A percentile compares a stretch with the other conserved stretches of the same genome.
These are phyloP conservation scores for Heliocybe sulcata DNA, from an alignment of 1,284 basidiomycete genomes.

Conservation along the genomic window DNA sequence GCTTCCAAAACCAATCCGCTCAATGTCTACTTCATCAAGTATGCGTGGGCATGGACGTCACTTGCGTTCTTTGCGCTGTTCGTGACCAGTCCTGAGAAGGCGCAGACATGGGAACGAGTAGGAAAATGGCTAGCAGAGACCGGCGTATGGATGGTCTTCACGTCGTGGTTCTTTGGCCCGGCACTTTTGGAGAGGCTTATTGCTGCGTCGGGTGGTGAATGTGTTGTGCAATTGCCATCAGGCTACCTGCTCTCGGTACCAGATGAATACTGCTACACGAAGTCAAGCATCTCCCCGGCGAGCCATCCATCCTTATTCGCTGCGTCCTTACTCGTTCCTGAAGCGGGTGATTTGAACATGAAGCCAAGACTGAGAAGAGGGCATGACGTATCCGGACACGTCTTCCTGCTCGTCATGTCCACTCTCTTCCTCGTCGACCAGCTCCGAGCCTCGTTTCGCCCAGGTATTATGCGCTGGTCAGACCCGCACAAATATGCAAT, in stretches of 20 bases:
- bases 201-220: conserved; percentile 76
- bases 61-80: conserved; percentile 55
- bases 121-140: conserved; percentile 62
- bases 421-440: conserved; percentile 78
- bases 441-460: conserved; percentile 40
- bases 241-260: conserved; percentile 48
- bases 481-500: conserved; percentile 39
- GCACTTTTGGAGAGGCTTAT: conserved; percentile 73
- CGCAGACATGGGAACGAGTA: conserved; percentile 35
- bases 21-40: conserved; percentile 87
- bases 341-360: conserved; percentile 32
- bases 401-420: conserved; percentile 88
- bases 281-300: conserved; percentile 41
- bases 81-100: conserved; percentile 40
- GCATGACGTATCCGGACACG: conserved; percentile 92
- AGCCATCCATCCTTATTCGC: conserved; percentile 66
- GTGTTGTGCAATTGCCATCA: conserved; percentile 59
- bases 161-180: conserved; percentile 91
- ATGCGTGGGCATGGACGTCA: conserved; percentile 89
- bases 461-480: conserved; percentile 23
- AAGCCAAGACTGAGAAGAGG: conserved; percentile 65
- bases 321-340: conserved; percentile 28
- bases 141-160: conserved; percentile 68
- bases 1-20: conserved; percentile 79
- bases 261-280: conserved; percentile 50